These are phyloP conservation scores for Bryoerythrophyllum caledonicum DNA, from an alignment of 225 moss, liverwort and hornwort genomes.

Conservation along the genomic window DNA sequence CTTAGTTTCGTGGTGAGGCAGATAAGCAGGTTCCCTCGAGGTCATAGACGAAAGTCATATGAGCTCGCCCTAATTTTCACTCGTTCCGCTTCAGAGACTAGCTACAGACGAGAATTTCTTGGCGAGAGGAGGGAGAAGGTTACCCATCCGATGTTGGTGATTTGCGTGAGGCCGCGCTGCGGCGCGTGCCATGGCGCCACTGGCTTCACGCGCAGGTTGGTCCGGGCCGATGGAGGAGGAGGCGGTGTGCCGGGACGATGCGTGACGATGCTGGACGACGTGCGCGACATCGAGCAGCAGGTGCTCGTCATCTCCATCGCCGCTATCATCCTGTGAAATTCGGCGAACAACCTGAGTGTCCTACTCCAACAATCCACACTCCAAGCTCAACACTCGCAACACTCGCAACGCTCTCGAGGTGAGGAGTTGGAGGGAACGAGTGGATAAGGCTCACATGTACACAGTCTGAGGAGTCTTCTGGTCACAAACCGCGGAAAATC, in stretches of 20 bases:
- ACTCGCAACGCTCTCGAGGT: neutral
- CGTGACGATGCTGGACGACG: slow-evolving; percentile 4
- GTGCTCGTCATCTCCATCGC: slow-evolving; percentile 40
- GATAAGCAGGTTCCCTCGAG: no score
- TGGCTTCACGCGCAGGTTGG: slow-evolving; percentile 37
- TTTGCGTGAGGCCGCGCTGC: slow-evolving; percentile 44
- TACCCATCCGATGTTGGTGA: slow-evolving; percentile 60
- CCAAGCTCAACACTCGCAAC: neutral
- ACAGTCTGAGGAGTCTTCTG: neutral
- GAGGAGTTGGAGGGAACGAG: neutral
- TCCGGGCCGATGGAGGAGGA: slow-evolving; percentile 7
- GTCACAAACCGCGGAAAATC: neutral
- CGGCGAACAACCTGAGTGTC: neutral
- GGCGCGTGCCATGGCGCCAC: slow-evolving; percentile 35
- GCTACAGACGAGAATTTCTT: no score
- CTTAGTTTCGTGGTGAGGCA: no score
- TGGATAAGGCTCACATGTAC: slow-evolving; percentile 16
- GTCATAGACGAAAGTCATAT: no score
- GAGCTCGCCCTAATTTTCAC: no score
- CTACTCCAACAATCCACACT: neutral
- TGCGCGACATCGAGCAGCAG: slow-evolving; percentile 28
- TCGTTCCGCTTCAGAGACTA: no score
- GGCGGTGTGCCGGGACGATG: no score
- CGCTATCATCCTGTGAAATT: slow-evolving; percentile 13
- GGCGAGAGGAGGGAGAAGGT: neutral